A percentile compares a stretch with the other conserved stretches of the same genome.
Evolutionary conservation across 192 early-diverging fungal genomes (phyloP).

Genomic region (Podila clonocystis): DNA sequence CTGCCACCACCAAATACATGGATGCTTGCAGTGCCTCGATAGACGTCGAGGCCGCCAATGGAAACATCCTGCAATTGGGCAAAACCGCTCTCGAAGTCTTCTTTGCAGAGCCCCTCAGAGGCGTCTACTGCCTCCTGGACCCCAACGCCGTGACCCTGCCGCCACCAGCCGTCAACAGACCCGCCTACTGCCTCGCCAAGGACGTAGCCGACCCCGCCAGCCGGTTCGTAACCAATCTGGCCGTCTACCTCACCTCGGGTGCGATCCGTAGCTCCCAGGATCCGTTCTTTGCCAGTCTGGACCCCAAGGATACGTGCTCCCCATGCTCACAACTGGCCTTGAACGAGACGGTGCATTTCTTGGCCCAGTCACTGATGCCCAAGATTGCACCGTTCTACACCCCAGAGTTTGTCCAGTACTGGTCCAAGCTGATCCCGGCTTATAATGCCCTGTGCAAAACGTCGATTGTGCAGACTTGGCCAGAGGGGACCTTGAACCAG

Average conservation of each 20-base stretch:
- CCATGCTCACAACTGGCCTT: constrained; percentile 23
- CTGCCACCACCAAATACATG: constrained; percentile 7
- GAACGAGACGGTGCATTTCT: constrained; percentile 15
- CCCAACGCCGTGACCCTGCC: constrained; percentile 6
- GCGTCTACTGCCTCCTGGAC: constrained; percentile 18
- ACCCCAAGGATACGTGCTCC: constrained; percentile 30
- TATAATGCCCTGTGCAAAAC: constrained; percentile 30
- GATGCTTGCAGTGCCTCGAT: constrained; percentile 20
- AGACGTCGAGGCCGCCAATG: constrained; percentile 18
- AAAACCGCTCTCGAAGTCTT: constrained; percentile 25
- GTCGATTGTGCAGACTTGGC: constrained; percentile 24
- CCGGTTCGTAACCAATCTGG: constrained; percentile 16
- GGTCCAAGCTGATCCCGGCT: constrained; percentile 14
- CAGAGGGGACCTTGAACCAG: constrained; percentile 19
- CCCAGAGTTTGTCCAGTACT: constrained; percentile 31
- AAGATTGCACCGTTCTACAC: constrained; percentile 22
- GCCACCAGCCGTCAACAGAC: constrained; percentile 2
- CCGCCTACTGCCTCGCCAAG: constrained; percentile 27
- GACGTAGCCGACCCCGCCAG: background rate
- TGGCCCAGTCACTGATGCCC: constrained; percentile 22
- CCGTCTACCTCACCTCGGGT: constrained; percentile 19
- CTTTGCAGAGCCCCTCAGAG: constrained; percentile 18
- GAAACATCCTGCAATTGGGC: constrained; percentile 21
- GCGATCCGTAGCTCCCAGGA: constrained; percentile 9
- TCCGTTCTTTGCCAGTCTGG: constrained; percentile 24